Evolutionary conservation across 305 asterid genomes (phyloP), one percentile per base, ranked within the genome.

Genomic region (Lippia alba): DNA sequence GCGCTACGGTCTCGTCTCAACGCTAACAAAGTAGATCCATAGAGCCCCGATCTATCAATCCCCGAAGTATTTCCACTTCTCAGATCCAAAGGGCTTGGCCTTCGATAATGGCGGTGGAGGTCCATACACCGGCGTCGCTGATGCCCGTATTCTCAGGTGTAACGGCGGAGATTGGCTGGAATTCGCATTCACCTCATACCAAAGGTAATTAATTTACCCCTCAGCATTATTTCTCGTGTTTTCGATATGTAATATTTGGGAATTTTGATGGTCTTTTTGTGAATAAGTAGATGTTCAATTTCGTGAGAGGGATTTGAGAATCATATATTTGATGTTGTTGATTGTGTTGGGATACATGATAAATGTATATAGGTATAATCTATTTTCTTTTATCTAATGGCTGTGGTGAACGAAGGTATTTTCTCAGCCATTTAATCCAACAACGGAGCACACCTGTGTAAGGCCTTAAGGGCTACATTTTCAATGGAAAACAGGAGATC

Each of bases 121-220:
- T 1, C 96, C 97, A 12, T 91, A 91, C 75, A 84, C 91, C 3
- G 96, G 97, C 36, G 96, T 91, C 8, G 89, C 97, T 66, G 96
- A 86, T 74, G 94, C 94, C 40, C 86, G 92, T 20, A 72, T 88
- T 67, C 85, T 91, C 72, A 84, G 74, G 63, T 84, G 84, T 88
- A 41, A 60, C 56, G 85, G 80, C 32, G 70, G 53, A 10, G 69
- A 67, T 46, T 88, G 93, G 96, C 56, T 79, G 70, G 87, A 86
- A 48, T 91, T 88, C 76, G 90, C 94, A 55, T 79, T 82, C 72
- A 86, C 92, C 58, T 82, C 94, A 4, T 70, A 89, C 44, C 79
- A 74, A 11, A 86, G 97, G 97, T 90, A 64, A 68, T 57, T 16
- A 46, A 57, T 6, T 7, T 24, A 24, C 30, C 30, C 30, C 30